These are phyloP conservation scores for Ustilago hordei DNA, from an alignment of 1,284 basidiomycete species.

Conservation along the genomic window DNA sequence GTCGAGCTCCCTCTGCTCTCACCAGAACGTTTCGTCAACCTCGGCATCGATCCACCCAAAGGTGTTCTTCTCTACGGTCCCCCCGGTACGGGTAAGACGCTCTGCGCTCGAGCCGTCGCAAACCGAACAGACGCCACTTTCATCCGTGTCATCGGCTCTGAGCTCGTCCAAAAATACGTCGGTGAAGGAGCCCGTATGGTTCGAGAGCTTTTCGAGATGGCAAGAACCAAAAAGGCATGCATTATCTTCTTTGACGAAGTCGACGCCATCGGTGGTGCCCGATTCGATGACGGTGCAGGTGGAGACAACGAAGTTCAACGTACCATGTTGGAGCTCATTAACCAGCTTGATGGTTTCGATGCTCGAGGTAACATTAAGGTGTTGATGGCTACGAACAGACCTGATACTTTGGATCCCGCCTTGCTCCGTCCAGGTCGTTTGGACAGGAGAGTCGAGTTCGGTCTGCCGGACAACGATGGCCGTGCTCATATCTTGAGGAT, in stretches of 20 bases:
- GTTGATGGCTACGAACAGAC: conserved; percentile 98
- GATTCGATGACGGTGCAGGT: conserved; percentile 98
- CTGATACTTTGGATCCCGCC: conserved; percentile 97
- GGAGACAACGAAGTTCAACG: conserved; percentile 99
- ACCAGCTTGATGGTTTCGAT: conserved; percentile 98
- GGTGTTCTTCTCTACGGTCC: conserved; percentile 95
- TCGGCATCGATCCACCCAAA: conserved; percentile 99
- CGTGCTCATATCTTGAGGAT: conserved; percentile 96
- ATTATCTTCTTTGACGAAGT: conserved; percentile 99
- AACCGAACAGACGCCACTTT: conserved; percentile 99
- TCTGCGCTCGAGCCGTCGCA: conserved; percentile 97
- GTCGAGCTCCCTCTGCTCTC: conserved; percentile 90
- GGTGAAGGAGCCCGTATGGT: conserved; percentile 99
- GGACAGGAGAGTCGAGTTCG: conserved; percentile 95
- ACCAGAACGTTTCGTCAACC: conserved; percentile 97
- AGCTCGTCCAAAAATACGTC: conserved; percentile 99
- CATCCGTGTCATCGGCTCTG: conserved; percentile 98
- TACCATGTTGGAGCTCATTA: conserved; percentile 99
- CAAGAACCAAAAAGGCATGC: conserved; percentile 97
- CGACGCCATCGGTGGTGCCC: conserved; percentile 96
- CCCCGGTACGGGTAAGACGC: conserved; percentile 97
- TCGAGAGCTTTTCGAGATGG: conserved; percentile 98
- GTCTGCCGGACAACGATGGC: conserved; percentile 93
- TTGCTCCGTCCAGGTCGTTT: conserved; percentile 94
- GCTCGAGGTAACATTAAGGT: conserved; percentile 99